These are phyloP conservation scores for Magnaporthiopsis incrustans DNA, from an alignment of 2,329 filamentous ascomycete species.

Conservation along the genomic window DNA sequence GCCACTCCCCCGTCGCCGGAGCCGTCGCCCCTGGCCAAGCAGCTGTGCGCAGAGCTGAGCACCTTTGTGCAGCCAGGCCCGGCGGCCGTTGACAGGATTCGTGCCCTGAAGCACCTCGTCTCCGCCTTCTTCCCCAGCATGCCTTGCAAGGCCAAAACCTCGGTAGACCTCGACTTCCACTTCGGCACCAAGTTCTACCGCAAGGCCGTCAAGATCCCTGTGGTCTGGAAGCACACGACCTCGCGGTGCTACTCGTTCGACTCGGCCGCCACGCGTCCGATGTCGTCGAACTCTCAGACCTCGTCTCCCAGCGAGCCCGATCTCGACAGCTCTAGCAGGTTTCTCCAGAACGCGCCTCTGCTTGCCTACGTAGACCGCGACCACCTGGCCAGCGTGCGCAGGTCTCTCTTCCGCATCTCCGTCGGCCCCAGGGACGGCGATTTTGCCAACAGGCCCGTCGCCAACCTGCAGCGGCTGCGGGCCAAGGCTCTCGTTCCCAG, in stretches of 20 bases:
- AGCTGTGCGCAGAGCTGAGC: slow-evolving; percentile 35
- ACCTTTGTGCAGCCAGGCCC: slow-evolving; percentile 24
- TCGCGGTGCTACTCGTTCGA: slow-evolving; percentile 22
- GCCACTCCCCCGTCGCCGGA: slow-evolving; percentile 10
- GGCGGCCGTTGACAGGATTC: slow-evolving; percentile 27
- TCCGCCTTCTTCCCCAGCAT: slow-evolving; percentile 32
- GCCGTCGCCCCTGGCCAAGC: slow-evolving; percentile 34
- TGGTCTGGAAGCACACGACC: slow-evolving; percentile 39
- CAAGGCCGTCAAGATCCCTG: slow-evolving; percentile 37
- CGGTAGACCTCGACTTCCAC: slow-evolving; percentile 37
- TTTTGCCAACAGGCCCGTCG: slow-evolving; percentile 36
- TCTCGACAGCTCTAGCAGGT: slow-evolving; percentile 10
- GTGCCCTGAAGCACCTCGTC: slow-evolving; percentile 36
- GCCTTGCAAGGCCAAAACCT: slow-evolving; percentile 22
- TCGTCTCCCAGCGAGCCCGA: slow-evolving; percentile 11
- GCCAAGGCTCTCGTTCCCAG: slow-evolving; percentile 38
- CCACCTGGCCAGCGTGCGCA: slow-evolving; percentile 37
- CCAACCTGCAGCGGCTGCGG: slow-evolving; percentile 37
- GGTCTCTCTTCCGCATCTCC: slow-evolving; percentile 37
- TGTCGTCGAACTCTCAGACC: slow-evolving; percentile 19
- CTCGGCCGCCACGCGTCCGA: slow-evolving; percentile 25
- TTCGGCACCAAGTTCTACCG: slow-evolving; percentile 39
- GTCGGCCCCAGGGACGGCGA: slow-evolving; percentile 28
- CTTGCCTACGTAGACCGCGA: slow-evolving; percentile 41
- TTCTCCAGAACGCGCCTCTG: slow-evolving; percentile 20